phyloP scores from a whole-genome alignment of 176 grass and related monocot genomes.

The Triticum timopheevii region DNA sequence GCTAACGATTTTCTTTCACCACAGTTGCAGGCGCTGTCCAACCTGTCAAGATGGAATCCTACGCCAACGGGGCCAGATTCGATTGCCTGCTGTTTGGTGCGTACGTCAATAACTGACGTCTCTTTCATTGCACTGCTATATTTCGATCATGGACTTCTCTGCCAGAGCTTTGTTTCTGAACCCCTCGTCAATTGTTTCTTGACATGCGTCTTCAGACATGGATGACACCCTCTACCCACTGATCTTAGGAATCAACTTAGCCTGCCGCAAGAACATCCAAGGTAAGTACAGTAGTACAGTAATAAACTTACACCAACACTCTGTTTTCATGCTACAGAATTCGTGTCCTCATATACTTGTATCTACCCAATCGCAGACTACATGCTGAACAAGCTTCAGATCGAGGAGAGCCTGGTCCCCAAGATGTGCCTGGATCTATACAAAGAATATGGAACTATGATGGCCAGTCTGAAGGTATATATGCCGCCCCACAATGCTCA shows the following conservation, averaged over 20 bases:
- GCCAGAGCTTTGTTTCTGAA: background rate
- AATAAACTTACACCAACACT: background rate
- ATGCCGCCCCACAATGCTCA: too few relatives aligned
- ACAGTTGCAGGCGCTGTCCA: background rate
- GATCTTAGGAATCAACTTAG: conserved; percentile 79
- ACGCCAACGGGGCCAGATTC: conserved; percentile 50
- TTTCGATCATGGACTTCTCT: background rate
- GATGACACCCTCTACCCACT: conserved; percentile 95
- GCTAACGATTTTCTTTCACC: too few relatives aligned
- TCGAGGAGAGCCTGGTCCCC: conserved; percentile 62
- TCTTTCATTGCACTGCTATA: background rate
- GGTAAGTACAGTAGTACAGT: conserved; percentile 24
- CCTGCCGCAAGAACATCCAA: conserved; percentile 88
- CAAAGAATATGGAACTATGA: conserved; percentile 66
- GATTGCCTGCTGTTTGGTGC: conserved; percentile 73
- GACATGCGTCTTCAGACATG: conserved; percentile 54
- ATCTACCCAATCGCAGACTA: too few relatives aligned
- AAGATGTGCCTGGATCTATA: conserved; percentile 89
- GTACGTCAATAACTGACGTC: conserved; percentile 26
- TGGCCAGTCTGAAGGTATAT: too few relatives aligned
- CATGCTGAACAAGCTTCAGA: conserved; percentile 29
- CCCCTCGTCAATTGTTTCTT: background rate
- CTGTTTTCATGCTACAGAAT: background rate
- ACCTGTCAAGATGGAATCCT: conserved; percentile 43
- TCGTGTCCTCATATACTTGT: too few relatives aligned